Evolutionary conservation across 345 rosid genomes (phyloP), one percentile per base, ranked within the genome.

Genomic region (Anastatica hierochuntica): DNA sequence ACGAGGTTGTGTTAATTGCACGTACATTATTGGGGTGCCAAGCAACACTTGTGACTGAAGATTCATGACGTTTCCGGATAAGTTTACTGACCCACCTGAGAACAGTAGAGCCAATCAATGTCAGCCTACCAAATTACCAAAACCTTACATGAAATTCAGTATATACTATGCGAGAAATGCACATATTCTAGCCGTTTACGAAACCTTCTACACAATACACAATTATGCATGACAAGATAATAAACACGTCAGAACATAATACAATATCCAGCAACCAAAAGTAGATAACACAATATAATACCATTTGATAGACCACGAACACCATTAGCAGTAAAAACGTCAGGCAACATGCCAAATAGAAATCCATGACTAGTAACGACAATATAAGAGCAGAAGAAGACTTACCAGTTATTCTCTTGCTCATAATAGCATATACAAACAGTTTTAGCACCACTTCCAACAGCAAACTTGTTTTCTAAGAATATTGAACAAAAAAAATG

Each of bases 71-170:
- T 69, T 85, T 92, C 78, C 95, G 81, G 66, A 88, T 81, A 60
- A 92, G 90, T 72, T 88, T 92, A 73, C 98, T 92, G 49, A 92
- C 97, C 98, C 98, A 92, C 98, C 98, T 92, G 80, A 35, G 67
- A 62, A 63, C 20, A 49, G 58, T 13, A 58, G 48, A 60, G 30
- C 49, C 52, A 64, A 15, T 37, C 19, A 61, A 50, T 53, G 62
- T 69, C 36, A 53, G 65, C 33, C 43, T 10, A 39, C 49, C 37
- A 63, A 45, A 35, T 31, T 16, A 33, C 13, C 3, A 0, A 29
- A 36, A 51, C 6, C 26, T 27, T 7, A 43, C 20, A 20, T 8
- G 26, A 49, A 16, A 26, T n/a, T n/a, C n/a, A n/a, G n/a, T n/a
- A n/a, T n/a, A n/a, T n/a, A n/a, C n/a, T n/a, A n/a, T n/a, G n/a